Conservation (phyloP, 1,284 basidiomycete species). For the Rhodotorula sp. region DNA sequence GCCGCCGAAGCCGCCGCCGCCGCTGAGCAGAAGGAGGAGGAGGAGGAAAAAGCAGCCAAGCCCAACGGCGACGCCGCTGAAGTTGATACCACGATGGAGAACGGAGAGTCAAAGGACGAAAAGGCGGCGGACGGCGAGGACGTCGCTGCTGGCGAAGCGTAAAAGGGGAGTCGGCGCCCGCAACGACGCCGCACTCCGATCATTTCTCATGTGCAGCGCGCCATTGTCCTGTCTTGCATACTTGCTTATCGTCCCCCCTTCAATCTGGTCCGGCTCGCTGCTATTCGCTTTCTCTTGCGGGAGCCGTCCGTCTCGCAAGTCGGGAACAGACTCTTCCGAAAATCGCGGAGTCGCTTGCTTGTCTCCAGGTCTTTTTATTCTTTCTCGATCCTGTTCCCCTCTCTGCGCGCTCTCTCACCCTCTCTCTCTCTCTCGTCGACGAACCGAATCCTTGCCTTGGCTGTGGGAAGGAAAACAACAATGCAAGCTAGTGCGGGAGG, state of each 20-base stretch:
- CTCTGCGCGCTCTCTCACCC: not conserved
- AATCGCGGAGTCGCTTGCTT: no score
- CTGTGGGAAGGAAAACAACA: not conserved
- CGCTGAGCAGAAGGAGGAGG: not conserved
- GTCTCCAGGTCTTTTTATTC: no score
- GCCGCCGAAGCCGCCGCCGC: not conserved
- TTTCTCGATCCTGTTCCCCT: not conserved
- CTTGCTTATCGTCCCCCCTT: no score
- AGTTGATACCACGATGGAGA: not conserved
- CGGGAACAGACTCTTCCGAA: not conserved
- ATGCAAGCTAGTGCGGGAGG: not conserved
- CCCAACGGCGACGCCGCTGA: conserved; percentile 2
- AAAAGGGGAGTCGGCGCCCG: not conserved
- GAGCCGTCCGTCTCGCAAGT: not conserved
- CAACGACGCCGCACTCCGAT: no score
- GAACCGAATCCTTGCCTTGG: not conserved
- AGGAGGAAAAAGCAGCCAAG: not conserved
- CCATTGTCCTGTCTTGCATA: no score
- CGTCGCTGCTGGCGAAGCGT: not conserved
- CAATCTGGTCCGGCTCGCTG: no score
- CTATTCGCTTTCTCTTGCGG: no score
- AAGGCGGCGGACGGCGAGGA: not conserved
- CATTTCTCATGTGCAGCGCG: no score
- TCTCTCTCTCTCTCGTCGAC: no score
- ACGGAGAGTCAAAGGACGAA: no score